Evolutionary conservation across 352 stramenopile genomes (phyloP), one percentile per base, ranked within the genome.

Genomic region (Globisporangium apiculatum): DNA sequence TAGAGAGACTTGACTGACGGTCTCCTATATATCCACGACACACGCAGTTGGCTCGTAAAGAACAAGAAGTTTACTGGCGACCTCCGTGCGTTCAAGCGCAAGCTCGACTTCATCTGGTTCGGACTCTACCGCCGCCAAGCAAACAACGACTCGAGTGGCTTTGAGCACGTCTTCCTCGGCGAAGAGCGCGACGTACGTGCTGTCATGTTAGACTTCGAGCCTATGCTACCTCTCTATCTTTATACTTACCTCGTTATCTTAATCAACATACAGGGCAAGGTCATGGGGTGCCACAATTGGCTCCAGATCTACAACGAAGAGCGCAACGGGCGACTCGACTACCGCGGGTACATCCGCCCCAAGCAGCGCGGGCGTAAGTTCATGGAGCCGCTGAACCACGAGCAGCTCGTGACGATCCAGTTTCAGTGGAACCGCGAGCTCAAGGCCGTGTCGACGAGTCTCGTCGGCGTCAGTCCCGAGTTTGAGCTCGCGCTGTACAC

Each of bases 401-500:
- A 98, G 69, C 90, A 97, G 59, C 65, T 98, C 48, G 71, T 98
- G 57, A 98, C 91, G 17, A 79, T 98, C 51, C 93, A 98, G 79
- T 98, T 98, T 64, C 72, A 69, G 51, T 97, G 89, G 89, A 78
- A 97, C 56, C 73, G 82, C 55, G 73, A 88, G 69, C 80, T 73
- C 64, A 98, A 98, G 68, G 76, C 79, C 46, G 89, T 97, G 17
- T 97, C 89, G 14, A 98, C 91, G 11, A 96, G 84, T 57, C 90
- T 98, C 45, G 94, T 98, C 53, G 95, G 93, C 36, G 90, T 97
- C 15, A 97, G 84, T 45, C 94, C 94, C 4, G 95, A 98, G 68
- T 98, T 98, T 51, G 95, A 98, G 71, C 84, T 98, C 66, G 94
- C 95, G 18, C 67, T 98, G n/a, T 98, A 98, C 74, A 98, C 93